phyloP scores from a whole-genome alignment of 2,329 filamentous ascomycete genomes.

The Coniella lustricola region DNA sequence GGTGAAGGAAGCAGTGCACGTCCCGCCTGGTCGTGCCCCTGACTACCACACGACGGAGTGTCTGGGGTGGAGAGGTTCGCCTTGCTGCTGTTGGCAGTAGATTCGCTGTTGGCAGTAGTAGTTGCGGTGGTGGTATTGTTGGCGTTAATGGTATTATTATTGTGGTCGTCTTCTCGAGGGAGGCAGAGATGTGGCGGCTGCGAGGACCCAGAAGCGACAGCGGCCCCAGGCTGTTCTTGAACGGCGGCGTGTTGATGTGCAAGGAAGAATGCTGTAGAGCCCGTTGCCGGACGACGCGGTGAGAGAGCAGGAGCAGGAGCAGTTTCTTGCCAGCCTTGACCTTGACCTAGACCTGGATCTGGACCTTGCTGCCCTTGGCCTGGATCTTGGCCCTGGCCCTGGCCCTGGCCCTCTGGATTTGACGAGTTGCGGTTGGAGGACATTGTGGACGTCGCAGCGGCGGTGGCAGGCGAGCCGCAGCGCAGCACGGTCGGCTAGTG shows the following conservation, averaged over 20 bases:
- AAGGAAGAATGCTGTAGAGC: background rate
- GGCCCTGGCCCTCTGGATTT: slow-evolving; percentile 18
- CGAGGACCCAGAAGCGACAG: background rate
- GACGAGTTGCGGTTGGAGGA: slow-evolving; percentile 20
- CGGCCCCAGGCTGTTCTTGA: background rate
- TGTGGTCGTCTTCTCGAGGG: background rate
- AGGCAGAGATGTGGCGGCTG: background rate
- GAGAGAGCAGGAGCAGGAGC: slow-evolving; percentile 13
- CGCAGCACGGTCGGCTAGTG: slow-evolving; percentile 33
- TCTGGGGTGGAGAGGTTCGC: slow-evolving; percentile 18
- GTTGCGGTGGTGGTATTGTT: background rate
- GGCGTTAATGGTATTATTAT: too few species aligned
- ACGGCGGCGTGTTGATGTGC: background rate
- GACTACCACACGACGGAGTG: slow-evolving; percentile 29
- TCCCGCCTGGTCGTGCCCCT: slow-evolving; percentile 19
- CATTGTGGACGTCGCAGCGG: too few species aligned
- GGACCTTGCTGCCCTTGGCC: background rate
- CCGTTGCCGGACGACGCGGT: slow-evolving; percentile 8
- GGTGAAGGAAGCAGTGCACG: slow-evolving; percentile 11
- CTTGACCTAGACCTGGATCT: background rate
- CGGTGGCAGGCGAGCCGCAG: slow-evolving; percentile 21
- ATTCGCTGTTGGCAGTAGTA: too few species aligned
- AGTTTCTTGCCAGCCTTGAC: background rate
- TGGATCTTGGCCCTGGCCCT: background rate
- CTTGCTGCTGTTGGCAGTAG: slow-evolving; percentile 4